Evolutionary conservation across 2,329 filamentous ascomycete genomes (phyloP).

Genomic region (Claviceps cyperi): DNA sequence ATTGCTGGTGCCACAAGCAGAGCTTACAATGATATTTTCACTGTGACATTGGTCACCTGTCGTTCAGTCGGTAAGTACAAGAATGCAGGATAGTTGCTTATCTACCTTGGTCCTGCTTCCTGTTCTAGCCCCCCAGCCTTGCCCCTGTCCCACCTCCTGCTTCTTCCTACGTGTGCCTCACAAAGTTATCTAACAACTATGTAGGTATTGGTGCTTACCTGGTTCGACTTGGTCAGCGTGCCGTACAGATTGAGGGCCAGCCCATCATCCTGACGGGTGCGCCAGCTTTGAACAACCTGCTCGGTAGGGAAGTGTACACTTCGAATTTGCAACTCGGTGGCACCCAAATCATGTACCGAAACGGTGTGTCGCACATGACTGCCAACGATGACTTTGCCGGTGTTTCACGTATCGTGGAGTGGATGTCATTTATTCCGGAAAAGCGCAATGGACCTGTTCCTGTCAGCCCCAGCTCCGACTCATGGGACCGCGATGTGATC

Average conservation of each 20-base stretch:
- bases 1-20: conserved; percentile 95
- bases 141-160: neutral
- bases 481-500: conserved; percentile 83
- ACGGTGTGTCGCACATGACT: conserved; percentile 98
- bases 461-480: conserved; percentile 72
- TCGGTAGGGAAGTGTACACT: conserved; percentile 96
- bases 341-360: conserved; percentile 99
- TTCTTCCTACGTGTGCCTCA: neutral
- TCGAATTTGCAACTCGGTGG: conserved; percentile 98
- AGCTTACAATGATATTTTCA: conserved; percentile 98
- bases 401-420: conserved; percentile 94
- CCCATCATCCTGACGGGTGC: conserved; percentile 98
- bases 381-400: conserved; percentile 95
- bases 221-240: conserved; percentile 93
- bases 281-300: conserved; percentile 91
- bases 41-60: conserved; percentile 91
- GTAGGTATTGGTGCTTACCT: conserved; percentile 92
- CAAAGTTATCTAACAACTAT: neutral
- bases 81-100: neutral
- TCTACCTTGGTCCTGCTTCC: neutral
- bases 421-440: conserved; percentile 94
- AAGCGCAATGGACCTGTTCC: conserved; percentile 87
- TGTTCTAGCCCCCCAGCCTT: neutral
- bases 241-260: conserved; percentile 96
- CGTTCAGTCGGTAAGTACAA: conserved; percentile 71